A percentile compares a stretch with the other conserved stretches of the same genome.
These are phyloP conservation scores for Euptelea pleiosperma DNA, from an alignment of 164 flowering plant genomes.

Conservation along the genomic window DNA sequence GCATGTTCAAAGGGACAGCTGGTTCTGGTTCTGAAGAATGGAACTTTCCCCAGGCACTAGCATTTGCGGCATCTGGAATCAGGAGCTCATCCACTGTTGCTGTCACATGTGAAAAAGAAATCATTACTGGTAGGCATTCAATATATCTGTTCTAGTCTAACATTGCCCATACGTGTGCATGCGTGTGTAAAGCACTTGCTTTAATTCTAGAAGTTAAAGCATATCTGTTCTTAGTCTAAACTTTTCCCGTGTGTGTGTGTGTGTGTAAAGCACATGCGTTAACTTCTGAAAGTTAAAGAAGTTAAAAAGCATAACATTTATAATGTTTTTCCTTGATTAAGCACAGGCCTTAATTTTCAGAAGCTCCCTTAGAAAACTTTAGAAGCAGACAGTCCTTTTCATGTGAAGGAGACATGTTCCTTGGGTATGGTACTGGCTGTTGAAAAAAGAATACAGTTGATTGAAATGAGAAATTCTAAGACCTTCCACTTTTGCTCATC, in stretches of 20 bases:
- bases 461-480: background rate
- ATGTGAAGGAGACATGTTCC: too few species aligned
- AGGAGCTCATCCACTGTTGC: slow-evolving; percentile 75
- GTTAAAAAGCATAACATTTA: background rate
- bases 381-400: too few species aligned
- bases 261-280: background rate
- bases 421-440: background rate
- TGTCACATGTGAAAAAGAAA: slow-evolving; percentile 78
- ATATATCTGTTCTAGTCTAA: too few species aligned
- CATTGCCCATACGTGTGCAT: too few species aligned
- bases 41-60: slow-evolving; percentile 85
- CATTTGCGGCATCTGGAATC: slow-evolving; percentile 80
- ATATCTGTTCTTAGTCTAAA: too few species aligned
- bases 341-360: background rate
- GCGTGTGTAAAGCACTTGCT: too few species aligned
- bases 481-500: background rate
- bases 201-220: too few species aligned
- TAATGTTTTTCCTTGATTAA: background rate
- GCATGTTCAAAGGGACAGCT: slow-evolving; percentile 80
- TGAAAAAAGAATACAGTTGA: background rate
- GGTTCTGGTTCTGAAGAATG: slow-evolving; percentile 62
- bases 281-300: background rate
- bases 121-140: slow-evolving; percentile 65
- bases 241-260: too few species aligned
- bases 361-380: background rate